phyloP scores from a whole-genome alignment of 371 early-diverging fungal genomes.

The Rhizopus arrhizus region DNA sequence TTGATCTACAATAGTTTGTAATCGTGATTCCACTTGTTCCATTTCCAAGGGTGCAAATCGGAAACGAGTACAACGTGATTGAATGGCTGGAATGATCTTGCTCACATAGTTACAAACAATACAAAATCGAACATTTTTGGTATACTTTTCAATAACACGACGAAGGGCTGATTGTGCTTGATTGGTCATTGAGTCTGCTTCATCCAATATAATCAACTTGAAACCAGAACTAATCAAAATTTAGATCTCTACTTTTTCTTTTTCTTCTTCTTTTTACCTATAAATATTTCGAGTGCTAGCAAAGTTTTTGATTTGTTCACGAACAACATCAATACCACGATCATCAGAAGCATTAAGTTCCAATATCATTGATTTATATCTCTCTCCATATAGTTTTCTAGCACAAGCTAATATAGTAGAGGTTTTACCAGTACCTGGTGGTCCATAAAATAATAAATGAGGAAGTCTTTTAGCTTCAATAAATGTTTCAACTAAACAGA shows the following conservation, averaged over 20 bases:
- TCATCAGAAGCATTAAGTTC: slow-evolving; percentile 99
- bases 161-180: slow-evolving; percentile 96
- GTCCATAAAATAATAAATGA: slow-evolving; percentile 98
- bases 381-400: slow-evolving; percentile 80
- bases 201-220: slow-evolving; percentile 98
- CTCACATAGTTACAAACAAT: slow-evolving; percentile 98
- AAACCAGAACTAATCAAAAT: slow-evolving; percentile 61
- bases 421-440: slow-evolving; percentile 99
- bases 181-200: slow-evolving; percentile 98
- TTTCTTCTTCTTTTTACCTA: slow-evolving; percentile 37
- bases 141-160: slow-evolving; percentile 98
- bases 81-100: slow-evolving; percentile 98
- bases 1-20: slow-evolving; percentile 71
- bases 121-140: slow-evolving; percentile 96
- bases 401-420: slow-evolving; percentile 94
- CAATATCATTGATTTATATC: slow-evolving; percentile 82
- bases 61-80: slow-evolving; percentile 98
- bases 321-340: slow-evolving; percentile 98
- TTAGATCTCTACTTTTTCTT: not conserved
- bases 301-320: slow-evolving; percentile 98
- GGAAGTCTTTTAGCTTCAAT: slow-evolving; percentile 92
- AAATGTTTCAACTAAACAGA: slow-evolving; percentile 72
- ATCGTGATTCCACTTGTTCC: slow-evolving; percentile 74
- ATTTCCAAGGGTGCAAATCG: slow-evolving; percentile 90
- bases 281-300: slow-evolving; percentile 90